These are phyloP conservation scores for Tolypocladium endophyticum DNA, from an alignment of 2,329 filamentous ascomycete genomes.

Conservation along the genomic window DNA sequence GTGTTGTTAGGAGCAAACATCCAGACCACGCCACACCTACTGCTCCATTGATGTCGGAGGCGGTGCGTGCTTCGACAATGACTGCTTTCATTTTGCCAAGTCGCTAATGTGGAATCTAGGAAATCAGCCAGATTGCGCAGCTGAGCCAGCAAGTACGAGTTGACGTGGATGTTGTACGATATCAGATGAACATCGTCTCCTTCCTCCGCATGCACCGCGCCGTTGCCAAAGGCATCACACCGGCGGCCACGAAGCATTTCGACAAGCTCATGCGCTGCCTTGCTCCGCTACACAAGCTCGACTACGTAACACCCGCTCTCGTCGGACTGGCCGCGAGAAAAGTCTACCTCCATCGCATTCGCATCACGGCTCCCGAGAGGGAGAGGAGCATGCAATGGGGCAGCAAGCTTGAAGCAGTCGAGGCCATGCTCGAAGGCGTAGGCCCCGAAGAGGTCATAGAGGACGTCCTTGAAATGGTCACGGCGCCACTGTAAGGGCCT, in stretches of 20 bases:
- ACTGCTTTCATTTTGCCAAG: background rate
- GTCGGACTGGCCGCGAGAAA: conserved; percentile 76
- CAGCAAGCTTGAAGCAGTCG: conserved; percentile 62
- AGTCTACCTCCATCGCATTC: conserved; percentile 76
- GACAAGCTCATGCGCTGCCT: conserved; percentile 59
- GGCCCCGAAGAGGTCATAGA: conserved; percentile 54
- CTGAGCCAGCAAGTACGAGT: conserved; percentile 49
- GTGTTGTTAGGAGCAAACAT: conserved; percentile 30
- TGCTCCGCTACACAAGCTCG: conserved; percentile 68
- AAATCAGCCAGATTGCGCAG: conserved; percentile 50
- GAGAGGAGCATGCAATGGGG: conserved; percentile 94
- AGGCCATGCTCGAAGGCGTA: conserved; percentile 51
- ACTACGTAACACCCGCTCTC: conserved; percentile 75
- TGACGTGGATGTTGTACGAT: conserved; percentile 69
- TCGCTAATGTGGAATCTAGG: conserved; percentile 21
- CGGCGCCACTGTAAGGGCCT: conserved; percentile 30
- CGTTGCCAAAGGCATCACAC: conserved; percentile 67
- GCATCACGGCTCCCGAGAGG: conserved; percentile 54
- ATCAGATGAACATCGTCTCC: conserved; percentile 77
- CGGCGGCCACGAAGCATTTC: conserved; percentile 70
- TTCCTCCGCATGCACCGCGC: conserved; percentile 85
- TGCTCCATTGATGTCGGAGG: conserved; percentile 28
- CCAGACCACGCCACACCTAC: conserved; percentile 7
- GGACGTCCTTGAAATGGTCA: conserved; percentile 48
- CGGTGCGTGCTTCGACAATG: conserved; percentile 21